Evolutionary conservation across 2,329 filamentous ascomycete genomes (phyloP), one percentile per base, ranked within the genome.

Genomic region (Trichoderma cornu-damae): DNA sequence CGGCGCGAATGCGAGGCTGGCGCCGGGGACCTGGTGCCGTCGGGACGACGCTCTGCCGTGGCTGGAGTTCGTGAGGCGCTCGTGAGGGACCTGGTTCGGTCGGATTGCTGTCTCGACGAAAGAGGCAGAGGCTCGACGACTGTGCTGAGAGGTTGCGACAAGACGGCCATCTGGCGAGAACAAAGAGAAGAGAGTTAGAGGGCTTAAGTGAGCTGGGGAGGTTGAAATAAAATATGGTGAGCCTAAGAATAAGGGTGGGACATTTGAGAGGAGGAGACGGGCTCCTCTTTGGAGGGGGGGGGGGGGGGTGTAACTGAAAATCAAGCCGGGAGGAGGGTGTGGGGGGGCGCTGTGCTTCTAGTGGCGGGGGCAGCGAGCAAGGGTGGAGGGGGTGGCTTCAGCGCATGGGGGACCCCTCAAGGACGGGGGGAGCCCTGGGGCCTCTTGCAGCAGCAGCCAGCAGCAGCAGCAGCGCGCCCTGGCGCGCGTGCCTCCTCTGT

Each of bases 121-220:
- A 59, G 58, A 62, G 61, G 62, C 56, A 63, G 69, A 63, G 68
- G 64, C 56, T 66, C 60, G 61, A 57, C 60, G 57, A 62, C 66
- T 61, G 64, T 68, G 62, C 67, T 69, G 61, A 65, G 64, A 64
- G 65, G 66, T 63, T 71, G 67, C 66, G 70, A 72, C 66, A 72
- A 65, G 67, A 73, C 72, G 70, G 75, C 75, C 76, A 78, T 78
- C 75, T 77, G 77, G 72, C 70, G 68, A 61, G 63, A 65, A 64
- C 65, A 63, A 65, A 53, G 59, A 66, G 26, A 66, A 44, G 66
- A 66, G 51, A 67, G 66, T 68, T 62, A 69, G 69, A 66, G 59
- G 60, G 61, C 63, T 62, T 64, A 37, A 38, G 63, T 66, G 63
- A 66, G 67, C 58, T 58, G 67, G 65, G 62, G 67, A 68, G 66